A percentile compares a stretch with the other conserved stretches of the same genome.
Conservation (phyloP, 179 eudicot genomes). For the Heliamphora pulchella region DNA sequence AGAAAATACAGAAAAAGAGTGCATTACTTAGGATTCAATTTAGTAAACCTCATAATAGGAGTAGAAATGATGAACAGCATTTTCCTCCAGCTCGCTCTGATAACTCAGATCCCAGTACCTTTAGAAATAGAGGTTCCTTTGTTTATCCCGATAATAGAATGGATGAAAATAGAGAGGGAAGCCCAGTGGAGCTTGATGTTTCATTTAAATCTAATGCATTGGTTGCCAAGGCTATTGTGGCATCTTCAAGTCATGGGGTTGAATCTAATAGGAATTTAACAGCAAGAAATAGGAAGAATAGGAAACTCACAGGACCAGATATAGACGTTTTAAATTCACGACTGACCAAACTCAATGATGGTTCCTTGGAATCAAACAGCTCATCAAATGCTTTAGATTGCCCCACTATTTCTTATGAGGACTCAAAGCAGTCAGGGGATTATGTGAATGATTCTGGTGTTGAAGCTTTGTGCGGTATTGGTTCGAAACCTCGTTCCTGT, state of each 20-base stretch:
- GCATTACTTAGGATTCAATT: slow-evolving; percentile 62
- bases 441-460: slow-evolving; percentile 20
- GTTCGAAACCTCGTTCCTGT: slow-evolving; percentile 18
- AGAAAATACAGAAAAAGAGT: slow-evolving; percentile 49
- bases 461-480: slow-evolving; percentile 15
- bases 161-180: slow-evolving; percentile 39
- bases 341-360: slow-evolving; percentile 16
- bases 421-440: slow-evolving; percentile 21
- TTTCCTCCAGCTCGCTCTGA: slow-evolving; percentile 10
- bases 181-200: slow-evolving; percentile 62
- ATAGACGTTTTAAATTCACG: slow-evolving; percentile 18
- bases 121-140: slow-evolving; percentile 34
- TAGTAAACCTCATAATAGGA: slow-evolving; percentile 34
- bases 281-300: slow-evolving; percentile 26
- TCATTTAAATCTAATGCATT: slow-evolving; percentile 69
- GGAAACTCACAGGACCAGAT: slow-evolving; percentile 13
- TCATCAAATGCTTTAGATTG: slow-evolving; percentile 17
- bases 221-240: slow-evolving; percentile 59
- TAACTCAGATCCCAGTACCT: slow-evolving; percentile 25
- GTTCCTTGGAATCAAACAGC: slow-evolving; percentile 21
- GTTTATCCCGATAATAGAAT: slow-evolving; percentile 23
- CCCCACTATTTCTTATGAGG: slow-evolving; percentile 22
- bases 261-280: slow-evolving; percentile 22
- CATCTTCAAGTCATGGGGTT: slow-evolving; percentile 34
- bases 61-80: slow-evolving; percentile 19